These are phyloP conservation scores for Yarrowia keelungensis DNA, from an alignment of 805 yeast genomes.

Conservation along the genomic window DNA sequence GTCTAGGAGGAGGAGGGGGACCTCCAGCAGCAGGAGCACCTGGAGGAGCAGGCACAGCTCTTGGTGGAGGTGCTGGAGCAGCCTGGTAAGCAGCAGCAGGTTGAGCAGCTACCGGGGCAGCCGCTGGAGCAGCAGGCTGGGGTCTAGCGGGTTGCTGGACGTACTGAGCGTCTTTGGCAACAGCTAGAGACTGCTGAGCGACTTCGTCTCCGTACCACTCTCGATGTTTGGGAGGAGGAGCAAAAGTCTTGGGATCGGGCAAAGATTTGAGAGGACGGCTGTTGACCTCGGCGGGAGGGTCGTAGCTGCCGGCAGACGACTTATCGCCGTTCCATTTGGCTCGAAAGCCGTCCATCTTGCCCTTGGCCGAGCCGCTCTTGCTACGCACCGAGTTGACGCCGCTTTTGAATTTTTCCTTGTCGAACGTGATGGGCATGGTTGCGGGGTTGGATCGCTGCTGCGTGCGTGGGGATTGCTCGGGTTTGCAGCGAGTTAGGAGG, in stretches of 20 bases:
- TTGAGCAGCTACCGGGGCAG: conserved; percentile 38
- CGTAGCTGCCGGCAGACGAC: neutral
- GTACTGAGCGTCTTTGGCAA: conserved; percentile 40
- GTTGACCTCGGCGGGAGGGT: conserved; percentile 25
- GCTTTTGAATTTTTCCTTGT: conserved; percentile 33
- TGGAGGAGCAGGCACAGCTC: conserved; percentile 8
- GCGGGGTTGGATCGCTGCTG: neutral
- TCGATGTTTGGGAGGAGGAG: conserved; percentile 57
- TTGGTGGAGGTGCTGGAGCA: conserved; percentile 35
- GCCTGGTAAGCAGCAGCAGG: conserved; percentile 38
- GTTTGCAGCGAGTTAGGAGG: too few relatives aligned
- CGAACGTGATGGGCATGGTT: conserved; percentile 32
- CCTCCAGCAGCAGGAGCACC: conserved; percentile 30
- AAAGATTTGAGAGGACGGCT: conserved; percentile 49
- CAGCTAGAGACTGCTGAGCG: conserved; percentile 25
- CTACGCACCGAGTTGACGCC: conserved; percentile 1
- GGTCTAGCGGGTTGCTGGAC: conserved; percentile 41
- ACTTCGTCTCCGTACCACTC: conserved; percentile 48
- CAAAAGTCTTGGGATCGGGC: conserved; percentile 51
- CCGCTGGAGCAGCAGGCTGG: conserved; percentile 27
- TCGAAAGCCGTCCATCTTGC: conserved; percentile 7
- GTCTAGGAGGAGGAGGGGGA: conserved; percentile 28
- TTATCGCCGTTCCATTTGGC: conserved; percentile 21
- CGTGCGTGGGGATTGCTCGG: too few relatives aligned
- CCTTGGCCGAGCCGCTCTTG: conserved; percentile 23